Evolutionary conservation across 208 protist genomes (phyloP).

Genomic region (Trypanosomatidae sp.): DNA sequence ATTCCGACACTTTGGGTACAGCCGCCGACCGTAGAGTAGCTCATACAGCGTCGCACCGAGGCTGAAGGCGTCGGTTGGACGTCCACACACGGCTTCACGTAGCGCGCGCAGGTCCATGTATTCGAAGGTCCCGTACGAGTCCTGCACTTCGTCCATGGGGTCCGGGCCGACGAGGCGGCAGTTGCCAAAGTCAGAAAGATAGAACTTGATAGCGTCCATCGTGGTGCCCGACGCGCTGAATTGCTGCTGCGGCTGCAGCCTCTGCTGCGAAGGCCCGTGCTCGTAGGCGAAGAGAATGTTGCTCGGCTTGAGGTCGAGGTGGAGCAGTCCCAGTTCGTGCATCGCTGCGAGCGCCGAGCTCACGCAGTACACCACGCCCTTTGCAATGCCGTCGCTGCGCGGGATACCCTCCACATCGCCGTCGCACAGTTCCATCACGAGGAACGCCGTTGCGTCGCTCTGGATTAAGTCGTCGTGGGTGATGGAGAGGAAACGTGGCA

Average conservation of each 20-base stretch:
- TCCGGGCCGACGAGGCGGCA: slow-evolving; percentile 68
- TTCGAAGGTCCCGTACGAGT: slow-evolving; percentile 78
- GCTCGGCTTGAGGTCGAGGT: slow-evolving; percentile 87
- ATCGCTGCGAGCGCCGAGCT: slow-evolving; percentile 75
- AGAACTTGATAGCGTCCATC: slow-evolving; percentile 66
- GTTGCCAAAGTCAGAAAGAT: slow-evolving; percentile 89
- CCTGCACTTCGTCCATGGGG: slow-evolving; percentile 39
- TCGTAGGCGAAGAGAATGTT: slow-evolving; percentile 85
- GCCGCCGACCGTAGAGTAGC: slow-evolving; percentile 56
- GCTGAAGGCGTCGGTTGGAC: slow-evolving; percentile 78
- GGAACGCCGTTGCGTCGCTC: slow-evolving; percentile 71
- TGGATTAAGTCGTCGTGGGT: slow-evolving; percentile 60
- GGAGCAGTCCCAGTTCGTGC: slow-evolving; percentile 78
- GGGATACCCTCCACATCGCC: slow-evolving; percentile 78
- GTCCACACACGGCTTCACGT: slow-evolving; percentile 57
- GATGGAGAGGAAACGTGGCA: slow-evolving; percentile 82
- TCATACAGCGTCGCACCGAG: slow-evolving; percentile 82
- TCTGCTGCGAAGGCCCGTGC: slow-evolving; percentile 42
- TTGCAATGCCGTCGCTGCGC: slow-evolving; percentile 47
- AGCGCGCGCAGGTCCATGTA: slow-evolving; percentile 88
- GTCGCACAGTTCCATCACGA: slow-evolving; percentile 86
- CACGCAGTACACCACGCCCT: slow-evolving; percentile 79
- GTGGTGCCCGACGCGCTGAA: neutral
- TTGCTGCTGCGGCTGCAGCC: neutral
- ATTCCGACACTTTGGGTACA: slow-evolving; percentile 72